These are phyloP conservation scores for Calocybe cyanea DNA, from an alignment of 768 basidiomycete species.

Conservation along the genomic window DNA sequence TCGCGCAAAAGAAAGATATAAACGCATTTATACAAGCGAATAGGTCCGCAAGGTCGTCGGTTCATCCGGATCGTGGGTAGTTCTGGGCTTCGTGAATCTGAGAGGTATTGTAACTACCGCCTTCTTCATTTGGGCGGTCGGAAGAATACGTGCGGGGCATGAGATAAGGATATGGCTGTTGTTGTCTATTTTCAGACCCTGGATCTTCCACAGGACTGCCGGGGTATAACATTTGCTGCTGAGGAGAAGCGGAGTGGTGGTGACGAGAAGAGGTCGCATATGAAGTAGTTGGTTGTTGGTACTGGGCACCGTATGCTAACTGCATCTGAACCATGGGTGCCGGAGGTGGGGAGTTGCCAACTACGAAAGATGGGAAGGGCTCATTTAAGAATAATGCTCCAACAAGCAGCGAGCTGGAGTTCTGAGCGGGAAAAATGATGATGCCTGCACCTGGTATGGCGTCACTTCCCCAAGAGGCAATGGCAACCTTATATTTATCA, in stretches of 20 bases:
- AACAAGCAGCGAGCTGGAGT: slow-evolving; percentile 47
- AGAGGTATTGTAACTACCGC: slow-evolving; percentile 17
- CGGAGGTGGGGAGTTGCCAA: slow-evolving; percentile 25
- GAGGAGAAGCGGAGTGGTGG: slow-evolving; percentile 33
- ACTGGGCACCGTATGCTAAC: slow-evolving; percentile 23
- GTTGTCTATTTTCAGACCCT: slow-evolving; percentile 26
- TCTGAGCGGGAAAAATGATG: slow-evolving; percentile 48
- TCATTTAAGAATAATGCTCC: slow-evolving; percentile 46
- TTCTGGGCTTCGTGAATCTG: slow-evolving; percentile 20
- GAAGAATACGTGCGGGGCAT: slow-evolving; percentile 22
- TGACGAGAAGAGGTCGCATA: slow-evolving; percentile 31
- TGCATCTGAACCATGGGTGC: slow-evolving; percentile 26
- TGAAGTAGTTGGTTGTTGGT: slow-evolving; percentile 27
- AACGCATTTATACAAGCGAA: slow-evolving; percentile 1
- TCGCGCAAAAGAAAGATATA: background rate
- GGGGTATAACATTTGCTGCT: slow-evolving; percentile 26
- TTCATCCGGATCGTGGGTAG: slow-evolving; percentile 19
- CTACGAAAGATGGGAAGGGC: slow-evolving; percentile 46
- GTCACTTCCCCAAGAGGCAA: slow-evolving; percentile 48
- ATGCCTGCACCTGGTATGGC: slow-evolving; percentile 46
- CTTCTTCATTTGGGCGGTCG: slow-evolving; percentile 23
- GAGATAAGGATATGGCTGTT: slow-evolving; percentile 33
- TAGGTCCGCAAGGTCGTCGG: background rate
- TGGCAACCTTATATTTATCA: slow-evolving; percentile 36
- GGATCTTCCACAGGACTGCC: slow-evolving; percentile 31